Evolutionary conservation across 1,284 basidiomycete species (phyloP), one percentile per base, ranked within the genome.

Genomic region (Amylostereum areolatum): DNA sequence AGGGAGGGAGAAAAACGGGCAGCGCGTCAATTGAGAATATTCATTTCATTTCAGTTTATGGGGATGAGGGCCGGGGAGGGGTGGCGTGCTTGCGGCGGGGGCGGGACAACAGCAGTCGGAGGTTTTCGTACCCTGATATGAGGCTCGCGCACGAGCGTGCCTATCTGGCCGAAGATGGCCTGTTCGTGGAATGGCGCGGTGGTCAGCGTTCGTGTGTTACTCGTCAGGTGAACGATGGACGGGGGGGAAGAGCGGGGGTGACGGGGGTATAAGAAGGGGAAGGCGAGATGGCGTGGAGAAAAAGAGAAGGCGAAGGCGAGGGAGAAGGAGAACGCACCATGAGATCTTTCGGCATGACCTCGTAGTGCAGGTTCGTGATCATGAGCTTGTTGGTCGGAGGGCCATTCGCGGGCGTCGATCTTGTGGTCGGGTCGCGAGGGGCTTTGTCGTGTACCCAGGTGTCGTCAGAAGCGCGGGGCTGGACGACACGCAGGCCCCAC

Each of bases 311-410:
- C 18, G 46, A 25, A 47, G 42, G 52, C 36, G 37, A 36, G 44
- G 30, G 36, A 48, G 32, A 8, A 45, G 37, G 42, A 45, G 45
- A 41, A 72, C 89, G 61, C 59, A 96, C 93, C 74, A 80, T 84
- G 50, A 96, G 77, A 69, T 97, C 94, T 71, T 83, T 84, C 62
- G 87, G 78, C 51, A 86, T 90, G 45, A 98, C 84, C 61, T 97
- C 94, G 61, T 97, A 98, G 69, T 98, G 95, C 60, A 98, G 62
- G 66, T 93, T 93, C 55, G 88, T 84, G 57, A 97, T 85, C 57
- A 87, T 68, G 56, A 97, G 81, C 62, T 83, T 83, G 51, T 75
- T 79, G 62, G 79, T 81, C 46, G 70, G 57, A 55, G 60, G 48
- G 59, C 61, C 43, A 55, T 39, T 51, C 9, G 58, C 53, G n/a